Percentiles rank a stretch among this genome's conserved stretches.
These are phyloP conservation scores for Hericium alpestre DNA, from an alignment of 768 basidiomycete species.

Conservation along the genomic window DNA sequence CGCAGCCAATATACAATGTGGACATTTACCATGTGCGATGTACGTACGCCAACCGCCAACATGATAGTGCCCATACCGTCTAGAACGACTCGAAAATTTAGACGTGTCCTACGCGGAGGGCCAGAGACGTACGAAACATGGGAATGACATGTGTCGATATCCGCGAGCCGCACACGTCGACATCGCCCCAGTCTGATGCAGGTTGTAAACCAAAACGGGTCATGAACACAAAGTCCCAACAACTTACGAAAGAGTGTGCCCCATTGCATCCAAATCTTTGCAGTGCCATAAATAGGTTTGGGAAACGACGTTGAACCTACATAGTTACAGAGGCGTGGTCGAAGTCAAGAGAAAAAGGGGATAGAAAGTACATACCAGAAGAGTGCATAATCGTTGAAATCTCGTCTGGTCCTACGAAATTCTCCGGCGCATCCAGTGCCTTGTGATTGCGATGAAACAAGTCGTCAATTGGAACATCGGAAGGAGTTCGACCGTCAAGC, in stretches of 20 bases:
- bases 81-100: conserved; percentile 3
- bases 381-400: neutral
- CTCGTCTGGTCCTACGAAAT: neutral
- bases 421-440: neutral
- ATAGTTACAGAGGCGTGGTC: neutral
- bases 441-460: neutral
- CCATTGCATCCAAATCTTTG: neutral
- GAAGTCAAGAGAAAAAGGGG: neutral
- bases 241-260: neutral
- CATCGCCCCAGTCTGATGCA: neutral
- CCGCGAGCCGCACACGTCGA: neutral
- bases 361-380: neutral
- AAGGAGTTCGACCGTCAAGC: neutral
- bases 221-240: too few relatives aligned
- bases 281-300: neutral
- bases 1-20: neutral
- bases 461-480: neutral
- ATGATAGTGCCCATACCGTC: conserved; percentile 3
- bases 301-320: neutral
- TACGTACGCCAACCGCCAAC: neutral
- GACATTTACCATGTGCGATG: neutral
- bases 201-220: too few relatives aligned
- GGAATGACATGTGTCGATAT: neutral
- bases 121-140: neutral
- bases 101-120: neutral